These are phyloP conservation scores for Schoenoplectus tabernaemontani DNA, from an alignment of 202 grass and related monocot species.

Conservation along the genomic window DNA sequence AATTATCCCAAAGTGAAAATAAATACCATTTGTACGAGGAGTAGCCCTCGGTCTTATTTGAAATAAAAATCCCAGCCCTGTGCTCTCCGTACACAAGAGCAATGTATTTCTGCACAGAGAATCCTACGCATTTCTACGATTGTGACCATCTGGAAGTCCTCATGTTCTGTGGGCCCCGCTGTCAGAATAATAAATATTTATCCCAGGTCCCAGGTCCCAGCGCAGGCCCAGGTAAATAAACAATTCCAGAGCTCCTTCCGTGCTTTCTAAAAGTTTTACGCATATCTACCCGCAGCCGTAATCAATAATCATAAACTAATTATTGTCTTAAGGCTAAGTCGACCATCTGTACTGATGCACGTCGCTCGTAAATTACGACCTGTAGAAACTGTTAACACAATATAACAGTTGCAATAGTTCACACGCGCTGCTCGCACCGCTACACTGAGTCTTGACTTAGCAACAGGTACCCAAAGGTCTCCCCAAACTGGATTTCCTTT, in stretches of 20 bases:
- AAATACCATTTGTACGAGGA: constrained; percentile 2
- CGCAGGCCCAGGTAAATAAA: background rate
- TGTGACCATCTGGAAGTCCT: background rate
- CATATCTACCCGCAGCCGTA: background rate
- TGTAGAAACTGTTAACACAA: background rate
- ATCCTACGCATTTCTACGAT: background rate
- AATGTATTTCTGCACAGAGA: background rate
- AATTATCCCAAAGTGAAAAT: background rate
- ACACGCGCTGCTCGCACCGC: constrained; percentile 7
- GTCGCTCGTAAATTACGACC: background rate
- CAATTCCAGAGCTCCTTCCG: background rate
- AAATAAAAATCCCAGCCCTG: background rate
- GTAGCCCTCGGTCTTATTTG: background rate
- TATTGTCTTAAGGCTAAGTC: background rate
- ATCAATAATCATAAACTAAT: background rate
- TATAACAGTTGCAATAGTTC: background rate
- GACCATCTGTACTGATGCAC: background rate
- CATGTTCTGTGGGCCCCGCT: background rate
- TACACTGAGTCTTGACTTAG: background rate
- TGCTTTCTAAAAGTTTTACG: background rate
- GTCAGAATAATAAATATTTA: background rate
- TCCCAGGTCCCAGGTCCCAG: background rate
- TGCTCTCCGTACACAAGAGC: background rate
- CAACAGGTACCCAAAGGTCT: background rate
- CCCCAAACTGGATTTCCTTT: background rate